Evolutionary conservation across 1,284 basidiomycete genomes (phyloP), one percentile per base, ranked within the genome.

Genomic region (Malassezia brasiliensis): DNA sequence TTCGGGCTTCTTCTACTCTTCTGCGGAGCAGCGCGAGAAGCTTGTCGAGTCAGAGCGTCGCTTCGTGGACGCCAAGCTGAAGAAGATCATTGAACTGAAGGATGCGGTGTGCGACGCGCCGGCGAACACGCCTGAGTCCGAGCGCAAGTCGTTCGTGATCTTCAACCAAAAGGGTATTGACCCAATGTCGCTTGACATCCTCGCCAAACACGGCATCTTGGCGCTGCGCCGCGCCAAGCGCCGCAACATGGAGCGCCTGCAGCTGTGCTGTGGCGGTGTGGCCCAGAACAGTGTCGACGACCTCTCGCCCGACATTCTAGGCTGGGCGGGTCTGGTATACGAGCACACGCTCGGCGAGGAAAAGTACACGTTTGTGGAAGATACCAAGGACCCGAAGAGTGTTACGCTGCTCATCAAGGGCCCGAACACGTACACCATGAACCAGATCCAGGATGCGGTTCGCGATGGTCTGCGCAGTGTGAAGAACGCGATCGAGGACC

Each of bases 141-240:
- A 79, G 62, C 80, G 80, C 76, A 93, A 89, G 78, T 84, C 81
- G 70, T 98, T 99, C 76, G 93, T 98, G 53, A 79, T 98, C 58
- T 86, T 99, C 79, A 99, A 98, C 77, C 94, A 99, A 78, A 99
- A 99, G 78, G 94, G 94, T 67, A 99, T 99, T 64, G 94, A 99
- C 77, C 94, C 94, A 9, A 83, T 99, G 76, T 90, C 87, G 71
- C 81, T 99, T 55, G 94, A 99, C 77, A 85, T 98, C 48, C 79
- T 99, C 32, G 91, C 89, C 47, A 98, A 98, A 81, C 88, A 93
- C 76, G 90, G 90, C 28, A 98, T 99, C 66, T 78, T 98, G 50
- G 94, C 90, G 34, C 81, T 99, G 52, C 83, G 94, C 65, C 81
- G 94, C 57, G 94, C 94, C 28, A 99, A 99, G 81, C 81, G 94